Evolutionary conservation across 352 stramenopile species (phyloP).

Genomic region (Plasmopara viticola): DNA sequence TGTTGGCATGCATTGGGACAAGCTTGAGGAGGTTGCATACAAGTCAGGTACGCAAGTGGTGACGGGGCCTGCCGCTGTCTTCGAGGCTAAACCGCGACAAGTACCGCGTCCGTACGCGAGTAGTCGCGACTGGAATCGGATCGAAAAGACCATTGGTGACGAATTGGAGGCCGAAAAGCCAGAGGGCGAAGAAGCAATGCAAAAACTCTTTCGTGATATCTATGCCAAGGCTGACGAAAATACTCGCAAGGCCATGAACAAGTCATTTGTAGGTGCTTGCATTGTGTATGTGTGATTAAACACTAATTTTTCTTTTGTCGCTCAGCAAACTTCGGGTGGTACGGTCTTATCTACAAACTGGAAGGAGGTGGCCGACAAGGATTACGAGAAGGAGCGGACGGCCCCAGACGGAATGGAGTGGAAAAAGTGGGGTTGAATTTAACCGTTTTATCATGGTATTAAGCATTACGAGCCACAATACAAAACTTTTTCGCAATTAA

Average conservation of each 20-base stretch:
- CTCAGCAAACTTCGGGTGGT: constrained; percentile 88
- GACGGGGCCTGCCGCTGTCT: constrained; percentile 50
- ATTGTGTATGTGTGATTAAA: neutral
- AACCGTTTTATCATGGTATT: neutral
- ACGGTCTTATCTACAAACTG: constrained; percentile 90
- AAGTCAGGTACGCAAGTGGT: constrained; percentile 38
- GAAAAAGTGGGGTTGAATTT: constrained; percentile 65
- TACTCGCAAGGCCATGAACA: constrained; percentile 90
- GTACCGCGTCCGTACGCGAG: constrained; percentile 72
- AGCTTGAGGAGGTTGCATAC: constrained; percentile 57
- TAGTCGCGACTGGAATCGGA: constrained; percentile 83
- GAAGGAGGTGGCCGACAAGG: constrained; percentile 85
- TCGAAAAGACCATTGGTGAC: constrained; percentile 73
- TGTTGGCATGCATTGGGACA: constrained; percentile 54
- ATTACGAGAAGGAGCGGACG: constrained; percentile 86
- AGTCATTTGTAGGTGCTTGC: constrained; percentile 77
- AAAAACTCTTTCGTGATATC: constrained; percentile 90
- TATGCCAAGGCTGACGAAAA: constrained; percentile 89
- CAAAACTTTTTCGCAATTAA: neutral
- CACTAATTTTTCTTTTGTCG: neutral
- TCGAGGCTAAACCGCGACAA: constrained; percentile 44
- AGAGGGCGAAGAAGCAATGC: constrained; percentile 88
- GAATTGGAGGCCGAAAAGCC: constrained; percentile 85
- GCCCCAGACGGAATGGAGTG: constrained; percentile 87
- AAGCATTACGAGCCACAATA: neutral